These are phyloP conservation scores for Tylopilus sp. DNA, from an alignment of 768 basidiomycete genomes.

Conservation along the genomic window DNA sequence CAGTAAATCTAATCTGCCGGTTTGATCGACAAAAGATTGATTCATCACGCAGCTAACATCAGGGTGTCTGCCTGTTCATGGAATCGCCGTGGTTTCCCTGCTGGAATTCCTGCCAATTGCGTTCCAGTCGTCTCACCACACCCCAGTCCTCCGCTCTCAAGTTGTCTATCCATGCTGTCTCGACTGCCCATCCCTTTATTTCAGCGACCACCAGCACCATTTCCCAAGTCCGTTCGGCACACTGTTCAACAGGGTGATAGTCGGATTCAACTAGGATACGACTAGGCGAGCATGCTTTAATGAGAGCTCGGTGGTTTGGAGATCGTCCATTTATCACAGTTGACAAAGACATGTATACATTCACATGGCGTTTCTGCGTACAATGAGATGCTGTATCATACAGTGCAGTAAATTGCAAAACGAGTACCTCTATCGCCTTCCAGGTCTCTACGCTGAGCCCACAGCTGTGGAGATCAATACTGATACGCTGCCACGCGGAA, in stretches of 20 bases:
- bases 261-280: constrained; percentile 89
- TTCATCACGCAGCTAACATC: neutral
- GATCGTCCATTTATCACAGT: constrained; percentile 80
- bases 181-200: constrained; percentile 74
- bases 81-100: constrained; percentile 39
- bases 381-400: constrained; percentile 9
- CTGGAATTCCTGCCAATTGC: constrained; percentile 68
- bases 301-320: constrained; percentile 56
- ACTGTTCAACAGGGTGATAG: constrained; percentile 61
- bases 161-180: constrained; percentile 50
- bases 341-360: constrained; percentile 86
- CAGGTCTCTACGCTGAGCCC: constrained; percentile 78
- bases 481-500: constrained; percentile 59
- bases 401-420: neutral
- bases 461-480: constrained; percentile 88
- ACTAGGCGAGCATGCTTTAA: constrained; percentile 55
- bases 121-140: constrained; percentile 59
- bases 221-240: constrained; percentile 65
- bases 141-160: constrained; percentile 48
- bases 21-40: neutral
- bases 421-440: constrained; percentile 64
- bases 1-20: neutral
- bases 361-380: constrained; percentile 60
- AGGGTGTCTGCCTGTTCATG: neutral
- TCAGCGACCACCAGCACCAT: constrained; percentile 71